Evolutionary conservation across 768 basidiomycete genomes (phyloP).

Genomic region (Suillus sp.): DNA sequence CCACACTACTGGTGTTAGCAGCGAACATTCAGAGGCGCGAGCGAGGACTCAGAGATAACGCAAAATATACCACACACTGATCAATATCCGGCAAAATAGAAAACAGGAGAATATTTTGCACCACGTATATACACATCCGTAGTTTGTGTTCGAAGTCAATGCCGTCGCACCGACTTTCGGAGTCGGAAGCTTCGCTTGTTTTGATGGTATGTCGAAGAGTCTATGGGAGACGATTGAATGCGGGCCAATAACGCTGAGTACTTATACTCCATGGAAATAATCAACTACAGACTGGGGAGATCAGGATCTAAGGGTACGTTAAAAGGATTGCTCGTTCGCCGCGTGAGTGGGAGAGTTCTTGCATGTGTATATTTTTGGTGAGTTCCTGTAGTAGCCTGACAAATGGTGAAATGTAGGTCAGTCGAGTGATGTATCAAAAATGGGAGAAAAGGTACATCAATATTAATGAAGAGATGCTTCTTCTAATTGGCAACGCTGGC

Average conservation of each 20-base stretch:
- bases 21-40: not conserved
- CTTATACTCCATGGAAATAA: too few relatives aligned
- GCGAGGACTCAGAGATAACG: too few relatives aligned
- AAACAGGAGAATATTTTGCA: not conserved
- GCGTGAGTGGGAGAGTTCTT: too few relatives aligned
- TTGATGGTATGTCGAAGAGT: not conserved
- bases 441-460: not conserved
- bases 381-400: not conserved
- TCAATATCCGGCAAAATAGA: too few relatives aligned
- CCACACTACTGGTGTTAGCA: too few relatives aligned
- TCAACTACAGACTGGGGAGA: too few relatives aligned
- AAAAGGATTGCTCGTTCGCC: too few relatives aligned
- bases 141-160: not conserved
- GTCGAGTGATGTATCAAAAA: not conserved
- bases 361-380: too few relatives aligned
- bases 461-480: constrained; percentile 1
- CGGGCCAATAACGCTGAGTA: not conserved
- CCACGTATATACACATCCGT: not conserved
- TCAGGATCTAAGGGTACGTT: too few relatives aligned
- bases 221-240: not conserved
- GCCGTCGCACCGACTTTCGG: not conserved
- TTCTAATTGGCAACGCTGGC: constrained; percentile 44
- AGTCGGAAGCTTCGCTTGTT: not conserved
- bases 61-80: not conserved
- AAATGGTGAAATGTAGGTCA: not conserved